Evolutionary conservation across 106 monocot species (phyloP).

Genomic region (Apostasia ramifera): DNA sequence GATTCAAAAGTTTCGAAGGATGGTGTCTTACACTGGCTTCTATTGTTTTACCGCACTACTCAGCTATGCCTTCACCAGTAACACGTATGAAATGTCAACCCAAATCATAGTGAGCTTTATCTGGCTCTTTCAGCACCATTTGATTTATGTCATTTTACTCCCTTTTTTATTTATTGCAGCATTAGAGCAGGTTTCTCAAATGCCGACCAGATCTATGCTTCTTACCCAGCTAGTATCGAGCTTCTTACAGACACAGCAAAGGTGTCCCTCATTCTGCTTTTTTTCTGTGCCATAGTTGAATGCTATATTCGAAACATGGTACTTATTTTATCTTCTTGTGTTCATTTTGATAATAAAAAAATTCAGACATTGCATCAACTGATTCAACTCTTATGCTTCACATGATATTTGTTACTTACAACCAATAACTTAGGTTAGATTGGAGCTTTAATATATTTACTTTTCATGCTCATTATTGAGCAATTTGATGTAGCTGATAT

Average conservation of each 20-base stretch:
- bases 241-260: conserved; percentile 73
- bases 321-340: too few relatives aligned
- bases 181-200: conserved; percentile 86
- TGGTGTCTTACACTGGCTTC: conserved; percentile 69
- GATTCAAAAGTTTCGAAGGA: conserved; percentile 83
- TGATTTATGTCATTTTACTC: background rate
- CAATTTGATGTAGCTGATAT: too few relatives aligned
- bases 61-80: conserved; percentile 79
- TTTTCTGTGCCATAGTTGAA: background rate
- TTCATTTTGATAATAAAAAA: too few relatives aligned
- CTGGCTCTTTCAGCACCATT: background rate
- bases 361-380: too few relatives aligned
- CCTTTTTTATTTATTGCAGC: conserved; percentile 22
- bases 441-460: too few relatives aligned
- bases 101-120: background rate
- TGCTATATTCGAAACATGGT: background rate
- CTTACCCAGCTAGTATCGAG: conserved; percentile 83
- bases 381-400: too few relatives aligned
- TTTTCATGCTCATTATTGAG: too few relatives aligned
- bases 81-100: conserved; percentile 46
- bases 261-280: conserved; percentile 24
- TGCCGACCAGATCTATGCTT: conserved; percentile 80
- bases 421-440: too few relatives aligned
- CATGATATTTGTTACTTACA: too few relatives aligned
- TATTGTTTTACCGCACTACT: conserved; percentile 69